phyloP scores from a whole-genome alignment of 805 yeast genomes.

The Barnettozyma salicaria region DNA sequence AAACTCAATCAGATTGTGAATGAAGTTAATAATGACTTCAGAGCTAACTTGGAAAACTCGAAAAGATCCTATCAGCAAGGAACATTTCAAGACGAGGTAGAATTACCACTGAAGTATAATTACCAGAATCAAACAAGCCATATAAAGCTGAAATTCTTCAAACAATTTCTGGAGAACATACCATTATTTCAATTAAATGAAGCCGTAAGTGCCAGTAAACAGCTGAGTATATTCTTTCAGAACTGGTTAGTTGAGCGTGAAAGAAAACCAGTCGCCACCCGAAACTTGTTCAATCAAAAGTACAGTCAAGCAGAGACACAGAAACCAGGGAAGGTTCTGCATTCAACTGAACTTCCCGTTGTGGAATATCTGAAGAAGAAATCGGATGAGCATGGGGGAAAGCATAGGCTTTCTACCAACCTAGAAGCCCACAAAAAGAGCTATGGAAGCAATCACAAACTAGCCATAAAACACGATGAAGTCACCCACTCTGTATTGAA shows the following conservation, averaged over 20 bases:
- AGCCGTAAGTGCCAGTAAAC: conserved; percentile 3
- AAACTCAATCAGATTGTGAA: conserved; percentile 12
- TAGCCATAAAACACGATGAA: too few species aligned
- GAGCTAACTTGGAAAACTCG: conserved; percentile 9
- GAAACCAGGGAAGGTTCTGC: too few species aligned
- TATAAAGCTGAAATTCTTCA: conserved; percentile 2
- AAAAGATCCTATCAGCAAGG: neutral
- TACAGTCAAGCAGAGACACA: too few species aligned
- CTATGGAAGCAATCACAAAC: too few species aligned
- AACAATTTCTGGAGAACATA: conserved; percentile 11
- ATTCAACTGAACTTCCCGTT: neutral
- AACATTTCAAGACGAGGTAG: too few species aligned
- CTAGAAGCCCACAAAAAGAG: too few species aligned
- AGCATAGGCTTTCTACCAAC: too few species aligned
- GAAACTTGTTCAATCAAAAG: neutral
- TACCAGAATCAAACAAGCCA: neutral
- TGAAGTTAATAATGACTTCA: conserved; percentile 20
- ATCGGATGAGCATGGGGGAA: too few species aligned
- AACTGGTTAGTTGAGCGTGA: conserved; percentile 11
- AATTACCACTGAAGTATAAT: conserved; percentile 5
- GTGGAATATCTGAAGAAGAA: neutral
- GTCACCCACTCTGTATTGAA: neutral
- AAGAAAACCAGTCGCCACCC: neutral
- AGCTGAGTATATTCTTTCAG: conserved; percentile 10
- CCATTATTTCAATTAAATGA: conserved; percentile 9